Percentiles rank a stretch among this genome's conserved stretches.
Evolutionary conservation across 2,329 filamentous ascomycete species (phyloP).

Genomic region (Pyrenophora tritici-repentis): DNA sequence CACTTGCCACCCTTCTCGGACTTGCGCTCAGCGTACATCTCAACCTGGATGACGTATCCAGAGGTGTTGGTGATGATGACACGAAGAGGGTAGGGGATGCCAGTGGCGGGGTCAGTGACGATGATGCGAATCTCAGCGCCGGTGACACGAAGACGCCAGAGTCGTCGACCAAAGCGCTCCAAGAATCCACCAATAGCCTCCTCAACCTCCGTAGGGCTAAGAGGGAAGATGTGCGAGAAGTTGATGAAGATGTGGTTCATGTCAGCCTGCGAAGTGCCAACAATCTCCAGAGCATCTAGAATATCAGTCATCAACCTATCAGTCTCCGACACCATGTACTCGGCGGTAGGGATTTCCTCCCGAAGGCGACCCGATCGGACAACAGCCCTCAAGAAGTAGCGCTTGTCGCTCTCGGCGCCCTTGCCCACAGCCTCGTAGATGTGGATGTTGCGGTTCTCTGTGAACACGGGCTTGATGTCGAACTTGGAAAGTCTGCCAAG

Average conservation of each 20-base stretch:
- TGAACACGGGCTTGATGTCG: slow-evolving; percentile 97
- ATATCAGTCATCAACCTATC: slow-evolving; percentile 98
- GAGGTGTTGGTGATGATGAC: slow-evolving; percentile 98
- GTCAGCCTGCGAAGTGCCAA: slow-evolving; percentile 98
- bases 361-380: slow-evolving; percentile 92
- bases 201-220: slow-evolving; percentile 87
- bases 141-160: slow-evolving; percentile 94
- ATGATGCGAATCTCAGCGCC: slow-evolving; percentile 98
- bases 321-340: slow-evolving; percentile 97
- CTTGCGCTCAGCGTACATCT: slow-evolving; percentile 97
- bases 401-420: slow-evolving; percentile 92
- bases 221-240: slow-evolving; percentile 95
- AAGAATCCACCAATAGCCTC: slow-evolving; percentile 92
- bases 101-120: slow-evolving; percentile 86
- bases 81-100: slow-evolving; percentile 86
- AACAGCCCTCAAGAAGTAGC: slow-evolving; percentile 96
- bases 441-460: slow-evolving; percentile 98
- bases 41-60: slow-evolving; percentile 95
- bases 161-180: slow-evolving; percentile 91
- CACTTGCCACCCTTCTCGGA: slow-evolving; percentile 92
- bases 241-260: slow-evolving; percentile 99
- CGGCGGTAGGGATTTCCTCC: slow-evolving; percentile 96
- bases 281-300: slow-evolving; percentile 95
- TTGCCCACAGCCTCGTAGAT: slow-evolving; percentile 97
- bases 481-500: slow-evolving; percentile 93